Conservation (phyloP, 2,329 filamentous ascomycete genomes). For the Magnaporthiopsis poae region DNA sequence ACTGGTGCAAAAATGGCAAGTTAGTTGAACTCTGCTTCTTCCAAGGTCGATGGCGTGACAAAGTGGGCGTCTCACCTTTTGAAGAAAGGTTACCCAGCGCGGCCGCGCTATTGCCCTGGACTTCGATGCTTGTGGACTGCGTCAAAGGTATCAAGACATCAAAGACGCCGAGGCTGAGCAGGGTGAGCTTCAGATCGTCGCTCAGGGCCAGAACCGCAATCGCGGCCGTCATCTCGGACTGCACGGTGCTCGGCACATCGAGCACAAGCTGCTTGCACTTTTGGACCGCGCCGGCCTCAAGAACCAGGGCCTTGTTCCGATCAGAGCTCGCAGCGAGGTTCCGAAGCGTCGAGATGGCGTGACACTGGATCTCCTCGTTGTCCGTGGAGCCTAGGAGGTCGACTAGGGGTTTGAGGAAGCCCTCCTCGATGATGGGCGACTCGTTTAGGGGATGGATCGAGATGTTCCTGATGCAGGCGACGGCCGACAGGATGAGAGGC, state of each 20-base stretch:
- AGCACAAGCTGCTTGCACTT: slow-evolving; percentile 97
- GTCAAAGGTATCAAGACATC: slow-evolving; percentile 93
- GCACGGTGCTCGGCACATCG: slow-evolving; percentile 83
- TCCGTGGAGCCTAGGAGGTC: slow-evolving; percentile 90
- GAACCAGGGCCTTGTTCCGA: slow-evolving; percentile 91
- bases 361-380: slow-evolving; percentile 97
- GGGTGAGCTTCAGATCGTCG: slow-evolving; percentile 85
- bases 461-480: slow-evolving; percentile 97
- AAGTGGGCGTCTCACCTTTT: slow-evolving; percentile 57
- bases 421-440: slow-evolving; percentile 95
- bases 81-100: slow-evolving; percentile 91
- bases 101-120: slow-evolving; percentile 95
- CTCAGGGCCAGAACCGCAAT: slow-evolving; percentile 92
- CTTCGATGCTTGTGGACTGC: slow-evolving; percentile 89
- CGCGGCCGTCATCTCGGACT: slow-evolving; percentile 99
- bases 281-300: slow-evolving; percentile 91
- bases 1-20: slow-evolving; percentile 42
- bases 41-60: slow-evolving; percentile 5
- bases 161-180: slow-evolving; percentile 86
- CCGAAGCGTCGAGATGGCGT: slow-evolving; percentile 90
- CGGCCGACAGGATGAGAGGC: slow-evolving; percentile 87
- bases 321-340: slow-evolving; percentile 95
- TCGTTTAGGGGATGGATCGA: slow-evolving; percentile 97
- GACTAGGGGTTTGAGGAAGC: slow-evolving; percentile 86
- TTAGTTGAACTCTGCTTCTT: no score